These are phyloP conservation scores for Ustilago bromivora DNA, from an alignment of 1,284 basidiomycete species.

Conservation along the genomic window DNA sequence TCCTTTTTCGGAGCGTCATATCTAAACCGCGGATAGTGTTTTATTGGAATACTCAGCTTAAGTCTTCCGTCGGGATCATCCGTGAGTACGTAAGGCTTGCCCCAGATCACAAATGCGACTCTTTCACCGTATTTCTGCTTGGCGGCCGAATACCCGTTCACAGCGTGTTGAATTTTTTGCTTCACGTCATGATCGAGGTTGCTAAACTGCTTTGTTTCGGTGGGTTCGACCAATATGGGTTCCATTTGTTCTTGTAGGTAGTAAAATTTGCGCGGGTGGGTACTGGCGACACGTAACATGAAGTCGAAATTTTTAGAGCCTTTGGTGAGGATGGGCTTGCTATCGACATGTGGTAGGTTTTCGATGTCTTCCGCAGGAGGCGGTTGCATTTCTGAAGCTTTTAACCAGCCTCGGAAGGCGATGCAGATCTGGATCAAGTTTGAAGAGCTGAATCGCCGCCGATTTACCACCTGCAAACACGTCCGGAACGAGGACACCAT, in stretches of 20 bases:
- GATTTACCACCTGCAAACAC: neutral
- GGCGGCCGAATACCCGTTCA: neutral
- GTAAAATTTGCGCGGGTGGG: neutral
- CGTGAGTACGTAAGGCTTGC: neutral
- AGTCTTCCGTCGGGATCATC: too few relatives aligned
- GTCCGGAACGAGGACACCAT: neutral
- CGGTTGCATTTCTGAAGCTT: neutral
- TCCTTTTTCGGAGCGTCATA: neutral
- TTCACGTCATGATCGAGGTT: neutral
- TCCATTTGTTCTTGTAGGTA: neutral
- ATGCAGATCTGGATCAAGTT: conserved; percentile 6
- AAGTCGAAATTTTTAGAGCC: conserved; percentile 4
- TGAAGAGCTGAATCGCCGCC: neutral
- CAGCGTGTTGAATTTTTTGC: neutral
- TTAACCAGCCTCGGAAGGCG: neutral
- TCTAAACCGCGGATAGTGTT: conserved; percentile 6
- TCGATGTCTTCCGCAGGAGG: neutral
- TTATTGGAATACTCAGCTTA: neutral
- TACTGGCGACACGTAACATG: conserved; percentile 5
- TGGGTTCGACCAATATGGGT: neutral
- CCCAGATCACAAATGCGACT: neutral
- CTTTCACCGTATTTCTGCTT: neutral
- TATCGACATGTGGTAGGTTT: neutral
- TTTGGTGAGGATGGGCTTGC: conserved; percentile 6
- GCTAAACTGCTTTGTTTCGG: neutral